A percentile compares a stretch with the other conserved stretches of the same genome.
Evolutionary conservation across 768 basidiomycete genomes (phyloP).

Genomic region (Hygrocybe punicea): DNA sequence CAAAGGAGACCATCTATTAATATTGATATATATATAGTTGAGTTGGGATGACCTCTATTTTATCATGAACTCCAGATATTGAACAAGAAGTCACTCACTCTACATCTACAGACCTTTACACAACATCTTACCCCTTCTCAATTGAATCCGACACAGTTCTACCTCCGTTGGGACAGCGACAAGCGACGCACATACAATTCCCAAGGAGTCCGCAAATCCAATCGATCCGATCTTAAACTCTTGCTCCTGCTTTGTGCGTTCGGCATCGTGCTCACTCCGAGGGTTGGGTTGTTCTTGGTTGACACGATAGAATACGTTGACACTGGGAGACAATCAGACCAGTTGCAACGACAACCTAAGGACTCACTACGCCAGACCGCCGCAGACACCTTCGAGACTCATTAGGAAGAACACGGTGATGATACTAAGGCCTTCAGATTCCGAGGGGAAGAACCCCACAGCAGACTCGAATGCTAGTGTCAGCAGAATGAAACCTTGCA

Average conservation of each 20-base stretch:
- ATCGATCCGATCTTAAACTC: conserved; percentile 91
- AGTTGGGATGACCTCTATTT: too few species aligned
- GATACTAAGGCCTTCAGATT: conserved; percentile 47
- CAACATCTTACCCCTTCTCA: conserved; percentile 61
- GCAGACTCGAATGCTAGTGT: conserved; percentile 65
- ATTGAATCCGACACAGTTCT: conserved; percentile 70
- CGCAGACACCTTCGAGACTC: conserved; percentile 86
- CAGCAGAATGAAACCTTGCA: conserved; percentile 66
- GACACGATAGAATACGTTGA: conserved; percentile 81
- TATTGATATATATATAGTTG: too few species aligned
- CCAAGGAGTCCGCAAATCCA: conserved; percentile 79
- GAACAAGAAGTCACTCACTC: too few species aligned
- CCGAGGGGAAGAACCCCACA: conserved; percentile 57
- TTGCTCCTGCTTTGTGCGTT: conserved; percentile 65
- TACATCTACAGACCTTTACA: conserved; percentile 56
- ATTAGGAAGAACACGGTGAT: conserved; percentile 71
- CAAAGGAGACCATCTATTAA: too few species aligned
- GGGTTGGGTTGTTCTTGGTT: conserved; percentile 66
- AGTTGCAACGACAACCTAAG: background rate
- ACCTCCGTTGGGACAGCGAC: conserved; percentile 74
- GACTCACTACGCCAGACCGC: conserved; percentile 86
- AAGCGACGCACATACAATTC: conserved; percentile 63
- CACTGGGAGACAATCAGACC: conserved; percentile 41
- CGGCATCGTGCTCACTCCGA: conserved; percentile 45
- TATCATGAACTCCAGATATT: too few species aligned